Evolutionary conservation across 2,329 filamentous ascomycete species (phyloP).

Genomic region (Fusarium oligoseptatum): DNA sequence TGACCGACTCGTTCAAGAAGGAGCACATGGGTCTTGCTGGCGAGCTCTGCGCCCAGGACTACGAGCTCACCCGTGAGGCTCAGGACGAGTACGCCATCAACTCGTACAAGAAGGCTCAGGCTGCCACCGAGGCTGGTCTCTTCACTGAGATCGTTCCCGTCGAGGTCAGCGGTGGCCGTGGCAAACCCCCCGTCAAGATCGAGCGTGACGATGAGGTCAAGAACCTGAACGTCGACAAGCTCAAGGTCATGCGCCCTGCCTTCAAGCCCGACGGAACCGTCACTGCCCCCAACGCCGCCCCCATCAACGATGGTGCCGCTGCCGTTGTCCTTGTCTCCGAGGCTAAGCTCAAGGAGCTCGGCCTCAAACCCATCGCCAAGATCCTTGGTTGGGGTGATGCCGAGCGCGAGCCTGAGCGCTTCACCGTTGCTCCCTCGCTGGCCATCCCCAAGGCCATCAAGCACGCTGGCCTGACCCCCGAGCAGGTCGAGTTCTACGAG

Average conservation of each 20-base stretch:
- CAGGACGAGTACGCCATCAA: slow-evolving; percentile 97
- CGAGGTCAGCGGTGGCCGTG: slow-evolving; percentile 87
- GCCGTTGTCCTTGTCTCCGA: slow-evolving; percentile 95
- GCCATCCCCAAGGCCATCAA: slow-evolving; percentile 98
- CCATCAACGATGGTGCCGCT: slow-evolving; percentile 93
- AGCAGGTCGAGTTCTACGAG: slow-evolving; percentile 92
- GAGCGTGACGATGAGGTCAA: slow-evolving; percentile 95
- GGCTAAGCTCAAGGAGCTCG: slow-evolving; percentile 91
- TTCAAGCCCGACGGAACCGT: slow-evolving; percentile 90
- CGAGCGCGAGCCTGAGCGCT: slow-evolving; percentile 90
- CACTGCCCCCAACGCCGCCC: slow-evolving; percentile 95
- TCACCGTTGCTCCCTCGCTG: slow-evolving; percentile 92
- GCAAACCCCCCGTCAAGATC: slow-evolving; percentile 86
- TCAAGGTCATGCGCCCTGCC: slow-evolving; percentile 85
- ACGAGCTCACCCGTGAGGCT: slow-evolving; percentile 83
- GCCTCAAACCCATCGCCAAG: slow-evolving; percentile 92
- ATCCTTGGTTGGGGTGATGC: slow-evolving; percentile 98
- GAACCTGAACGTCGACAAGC: slow-evolving; percentile 89
- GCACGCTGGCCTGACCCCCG: slow-evolving; percentile 85
- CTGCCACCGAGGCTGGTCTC: slow-evolving; percentile 82
- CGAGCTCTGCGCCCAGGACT: slow-evolving; percentile 91
- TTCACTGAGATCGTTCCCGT: slow-evolving; percentile 94
- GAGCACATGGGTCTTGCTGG: slow-evolving; percentile 96
- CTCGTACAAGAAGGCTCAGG: slow-evolving; percentile 93
- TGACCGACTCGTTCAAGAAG: slow-evolving; percentile 94